A percentile compares a stretch with the other conserved stretches of the same genome.
phyloP scores from a whole-genome alignment of 2,329 filamentous ascomycete species.

The Pestalotiopsis sp. region DNA sequence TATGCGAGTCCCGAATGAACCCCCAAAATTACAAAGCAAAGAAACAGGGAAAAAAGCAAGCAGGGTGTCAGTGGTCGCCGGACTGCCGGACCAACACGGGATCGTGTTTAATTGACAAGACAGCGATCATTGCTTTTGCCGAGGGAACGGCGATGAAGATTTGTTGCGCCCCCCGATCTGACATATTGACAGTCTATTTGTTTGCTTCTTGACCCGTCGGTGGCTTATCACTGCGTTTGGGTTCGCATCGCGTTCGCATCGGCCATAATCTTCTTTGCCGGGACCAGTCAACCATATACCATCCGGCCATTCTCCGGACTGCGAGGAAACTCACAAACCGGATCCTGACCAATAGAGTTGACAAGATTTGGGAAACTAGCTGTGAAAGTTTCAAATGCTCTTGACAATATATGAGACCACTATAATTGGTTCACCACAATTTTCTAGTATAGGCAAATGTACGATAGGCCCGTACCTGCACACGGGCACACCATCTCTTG shows the following conservation, averaged over 20 bases:
- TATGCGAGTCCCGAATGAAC: neutral
- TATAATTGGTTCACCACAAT: neutral
- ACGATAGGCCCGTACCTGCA: neutral
- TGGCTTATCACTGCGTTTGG: neutral
- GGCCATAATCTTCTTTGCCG: neutral
- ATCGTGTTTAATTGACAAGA: neutral
- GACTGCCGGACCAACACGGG: neutral
- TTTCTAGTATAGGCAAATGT: no score
- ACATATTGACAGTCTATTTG: neutral
- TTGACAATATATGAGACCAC: neutral
- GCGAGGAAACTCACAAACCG: neutral
- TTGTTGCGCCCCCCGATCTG: neutral
- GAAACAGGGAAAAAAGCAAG: neutral
- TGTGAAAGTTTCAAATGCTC: neutral
- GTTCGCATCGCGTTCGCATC: neutral
- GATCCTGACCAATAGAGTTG: neutral
- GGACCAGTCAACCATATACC: neutral
- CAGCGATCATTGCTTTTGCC: neutral
- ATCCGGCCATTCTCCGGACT: neutral
- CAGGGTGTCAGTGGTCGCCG: neutral
- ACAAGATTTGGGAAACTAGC: neutral
- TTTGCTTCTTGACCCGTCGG: neutral
- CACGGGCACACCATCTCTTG: neutral
- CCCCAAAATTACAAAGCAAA: neutral
- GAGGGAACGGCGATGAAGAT: neutral